Evolutionary conservation across 495 filamentous ascomycete genomes (phyloP).

Genomic region (Xylaria flabelliformis): DNA sequence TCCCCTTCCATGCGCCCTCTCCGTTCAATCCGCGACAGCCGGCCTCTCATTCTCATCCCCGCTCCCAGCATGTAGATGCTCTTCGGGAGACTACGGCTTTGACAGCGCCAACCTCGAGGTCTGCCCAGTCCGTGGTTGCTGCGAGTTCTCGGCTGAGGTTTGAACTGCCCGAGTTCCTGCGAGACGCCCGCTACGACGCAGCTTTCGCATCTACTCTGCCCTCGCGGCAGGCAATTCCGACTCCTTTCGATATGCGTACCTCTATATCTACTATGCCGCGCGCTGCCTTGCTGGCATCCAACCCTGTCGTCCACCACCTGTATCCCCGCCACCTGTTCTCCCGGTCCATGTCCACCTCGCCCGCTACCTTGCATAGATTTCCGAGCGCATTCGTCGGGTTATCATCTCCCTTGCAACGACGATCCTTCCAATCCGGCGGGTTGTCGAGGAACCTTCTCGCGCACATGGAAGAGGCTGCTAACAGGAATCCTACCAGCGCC

Average conservation of each 20-base stretch:
- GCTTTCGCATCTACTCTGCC: constrained; percentile 23
- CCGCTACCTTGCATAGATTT: constrained; percentile 30
- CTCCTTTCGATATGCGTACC: constrained; percentile 42
- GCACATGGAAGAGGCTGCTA: constrained; percentile 79
- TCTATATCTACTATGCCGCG: constrained; percentile 40
- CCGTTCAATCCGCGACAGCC: constrained; percentile 22
- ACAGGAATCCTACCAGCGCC: constrained; percentile 85
- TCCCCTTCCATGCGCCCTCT: constrained; percentile 48
- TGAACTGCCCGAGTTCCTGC: constrained; percentile 52
- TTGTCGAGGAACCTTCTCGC: constrained; percentile 57
- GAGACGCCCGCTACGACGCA: constrained; percentile 37
- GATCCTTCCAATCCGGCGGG: constrained; percentile 49
- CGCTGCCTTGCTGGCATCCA: constrained; percentile 36
- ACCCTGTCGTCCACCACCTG: constrained; percentile 35
- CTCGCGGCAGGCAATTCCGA: constrained; percentile 32
- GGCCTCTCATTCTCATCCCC: constrained; percentile 23
- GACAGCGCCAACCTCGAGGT: not conserved
- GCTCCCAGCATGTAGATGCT: constrained; percentile 4
- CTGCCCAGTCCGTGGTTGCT: constrained; percentile 20
- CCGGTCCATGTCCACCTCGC: constrained; percentile 39
- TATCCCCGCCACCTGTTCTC: constrained; percentile 28
- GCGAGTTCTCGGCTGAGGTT: constrained; percentile 26
- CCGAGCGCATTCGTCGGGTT: constrained; percentile 29
- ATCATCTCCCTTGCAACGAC: constrained; percentile 35
- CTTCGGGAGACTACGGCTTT: not conserved